Conservation (phyloP, 2,329 filamentous ascomycete genomes). For the Phialemoniopsis sp. region DNA sequence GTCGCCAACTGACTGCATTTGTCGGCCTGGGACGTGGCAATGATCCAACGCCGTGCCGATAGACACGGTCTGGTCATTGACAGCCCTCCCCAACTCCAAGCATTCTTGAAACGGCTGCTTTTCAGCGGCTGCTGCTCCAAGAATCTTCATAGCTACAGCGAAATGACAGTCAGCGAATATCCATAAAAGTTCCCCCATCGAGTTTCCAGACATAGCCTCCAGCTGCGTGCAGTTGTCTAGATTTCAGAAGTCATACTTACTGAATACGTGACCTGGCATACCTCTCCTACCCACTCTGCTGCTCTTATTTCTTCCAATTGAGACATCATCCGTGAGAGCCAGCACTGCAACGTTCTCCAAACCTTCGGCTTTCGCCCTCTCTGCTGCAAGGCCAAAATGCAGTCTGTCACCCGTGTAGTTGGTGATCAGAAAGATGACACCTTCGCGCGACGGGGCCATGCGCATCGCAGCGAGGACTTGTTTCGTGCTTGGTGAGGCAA, state of each 20-base stretch:
- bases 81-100: constrained; percentile 50
- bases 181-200: too few relatives aligned
- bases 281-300: constrained; percentile 87
- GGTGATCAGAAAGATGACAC: constrained; percentile 86
- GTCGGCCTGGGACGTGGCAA: constrained; percentile 66
- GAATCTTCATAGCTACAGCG: constrained; percentile 67
- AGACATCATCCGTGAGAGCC: constrained; percentile 85
- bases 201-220: too few relatives aligned
- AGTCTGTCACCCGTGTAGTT: constrained; percentile 87
- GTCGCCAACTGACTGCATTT: constrained; percentile 34
- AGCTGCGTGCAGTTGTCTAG: too few relatives aligned
- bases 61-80: constrained; percentile 57
- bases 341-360: constrained; percentile 78
- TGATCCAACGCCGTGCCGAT: constrained; percentile 66
- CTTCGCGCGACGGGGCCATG: constrained; percentile 57
- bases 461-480: constrained; percentile 74
- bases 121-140: constrained; percentile 59
- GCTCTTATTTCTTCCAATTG: constrained; percentile 73
- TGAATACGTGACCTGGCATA: constrained; percentile 66
- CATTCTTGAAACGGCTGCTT: constrained; percentile 52
- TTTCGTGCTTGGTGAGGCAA: constrained; percentile 68
- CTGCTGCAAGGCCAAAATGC: constrained; percentile 88
- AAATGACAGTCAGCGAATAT: constrained; percentile 38
- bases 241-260: constrained; percentile 29
- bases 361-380: constrained; percentile 80